Conservation (phyloP, 2,329 filamentous ascomycete genomes). For the Microcyclosporella mali region DNA sequence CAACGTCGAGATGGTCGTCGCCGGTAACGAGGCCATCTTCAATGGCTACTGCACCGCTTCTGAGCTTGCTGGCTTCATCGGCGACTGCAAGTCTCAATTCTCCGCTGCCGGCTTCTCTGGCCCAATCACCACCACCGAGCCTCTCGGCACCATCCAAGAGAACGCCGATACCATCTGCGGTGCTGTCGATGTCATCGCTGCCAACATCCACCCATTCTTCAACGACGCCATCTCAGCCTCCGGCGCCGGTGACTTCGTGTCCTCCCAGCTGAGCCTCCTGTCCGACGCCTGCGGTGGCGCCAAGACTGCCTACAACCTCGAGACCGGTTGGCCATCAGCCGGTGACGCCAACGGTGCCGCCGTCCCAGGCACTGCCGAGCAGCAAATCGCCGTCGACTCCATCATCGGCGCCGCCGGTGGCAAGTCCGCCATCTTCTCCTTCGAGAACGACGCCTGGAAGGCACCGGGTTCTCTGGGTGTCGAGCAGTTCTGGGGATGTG, state of each 20-base stretch:
- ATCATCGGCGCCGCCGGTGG: constrained; percentile 62
- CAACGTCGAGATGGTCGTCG: constrained; percentile 69
- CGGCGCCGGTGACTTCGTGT: constrained; percentile 70
- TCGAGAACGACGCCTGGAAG: constrained; percentile 79
- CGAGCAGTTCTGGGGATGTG: constrained; percentile 75
- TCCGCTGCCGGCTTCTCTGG: constrained; percentile 54
- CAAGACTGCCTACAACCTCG: constrained; percentile 72
- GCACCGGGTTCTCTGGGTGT: constrained; percentile 58
- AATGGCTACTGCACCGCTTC: constrained; percentile 59
- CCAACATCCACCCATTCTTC: constrained; percentile 95
- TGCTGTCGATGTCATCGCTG: constrained; percentile 69
- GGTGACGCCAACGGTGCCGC: constrained; percentile 68
- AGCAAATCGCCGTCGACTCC: constrained; percentile 63
- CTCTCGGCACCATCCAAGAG: constrained; percentile 67
- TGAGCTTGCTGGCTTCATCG: constrained; percentile 66
- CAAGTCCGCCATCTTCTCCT: constrained; percentile 75
- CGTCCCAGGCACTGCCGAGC: constrained; percentile 59
- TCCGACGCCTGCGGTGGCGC: constrained; percentile 58
- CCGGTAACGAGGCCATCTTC: constrained; percentile 89
- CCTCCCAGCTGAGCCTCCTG: constrained; percentile 65
- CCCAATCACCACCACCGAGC: constrained; percentile 77
- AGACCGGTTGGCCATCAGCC: constrained; percentile 79
- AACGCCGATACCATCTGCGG: constrained; percentile 60
- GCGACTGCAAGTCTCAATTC: constrained; percentile 59
- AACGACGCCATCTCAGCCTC: constrained; percentile 60